These are phyloP conservation scores for Eucalyptus shirleyi DNA, from an alignment of 345 rosid species.

Conservation along the genomic window DNA sequence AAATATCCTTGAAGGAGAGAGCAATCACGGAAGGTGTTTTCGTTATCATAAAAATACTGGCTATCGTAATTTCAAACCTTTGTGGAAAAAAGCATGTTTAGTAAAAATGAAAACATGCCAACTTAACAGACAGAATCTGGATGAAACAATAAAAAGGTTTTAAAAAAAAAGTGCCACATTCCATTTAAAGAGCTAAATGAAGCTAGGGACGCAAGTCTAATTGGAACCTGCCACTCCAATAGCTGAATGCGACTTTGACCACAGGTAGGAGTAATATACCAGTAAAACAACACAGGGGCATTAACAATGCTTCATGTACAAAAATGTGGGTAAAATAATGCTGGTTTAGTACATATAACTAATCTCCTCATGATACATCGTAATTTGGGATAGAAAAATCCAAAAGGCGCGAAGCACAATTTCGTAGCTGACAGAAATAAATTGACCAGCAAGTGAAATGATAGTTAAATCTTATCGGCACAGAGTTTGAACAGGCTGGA, in stretches of 20 bases:
- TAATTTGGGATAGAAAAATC: not conserved
- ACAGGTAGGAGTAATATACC: not conserved
- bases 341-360: not conserved
- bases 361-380: not conserved
- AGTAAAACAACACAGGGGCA: not conserved
- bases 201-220: not conserved
- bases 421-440: not conserved
- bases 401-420: not conserved
- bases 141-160: not conserved
- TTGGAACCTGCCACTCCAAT: not conserved
- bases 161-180: not conserved
- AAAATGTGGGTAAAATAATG: not conserved
- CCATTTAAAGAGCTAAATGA: not conserved
- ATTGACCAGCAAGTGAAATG: not conserved
- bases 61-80: no score
- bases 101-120: not conserved
- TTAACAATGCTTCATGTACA: not conserved
- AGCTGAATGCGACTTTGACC: not conserved
- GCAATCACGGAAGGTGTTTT: not conserved
- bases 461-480: not conserved
- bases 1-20: not conserved
- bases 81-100: not conserved
- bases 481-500: not conserved
- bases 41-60: not conserved
- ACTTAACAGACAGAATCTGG: not conserved